Conservation (phyloP, 495 filamentous ascomycete species). For the Xylaria sp. region DNA sequence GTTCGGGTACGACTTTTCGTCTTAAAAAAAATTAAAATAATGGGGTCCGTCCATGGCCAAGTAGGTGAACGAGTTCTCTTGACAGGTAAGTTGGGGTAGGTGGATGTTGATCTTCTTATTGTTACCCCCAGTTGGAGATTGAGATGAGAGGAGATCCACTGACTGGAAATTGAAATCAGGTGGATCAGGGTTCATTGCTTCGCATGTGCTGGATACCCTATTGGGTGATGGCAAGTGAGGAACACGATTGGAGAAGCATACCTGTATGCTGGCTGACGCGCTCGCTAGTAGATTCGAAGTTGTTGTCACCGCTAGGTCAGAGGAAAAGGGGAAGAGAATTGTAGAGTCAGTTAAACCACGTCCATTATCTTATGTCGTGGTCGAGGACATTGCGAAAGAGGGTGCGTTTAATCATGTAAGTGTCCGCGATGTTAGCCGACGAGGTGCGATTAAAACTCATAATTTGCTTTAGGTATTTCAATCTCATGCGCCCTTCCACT, state of each 20-base stretch:
- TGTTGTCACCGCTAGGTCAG: constrained; percentile 45
- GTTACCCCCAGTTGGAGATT: not conserved
- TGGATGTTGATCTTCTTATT: not conserved
- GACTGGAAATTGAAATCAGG: constrained; percentile 31
- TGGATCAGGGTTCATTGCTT: constrained; percentile 51
- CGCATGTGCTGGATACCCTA: constrained; percentile 47
- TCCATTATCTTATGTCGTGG: constrained; percentile 40
- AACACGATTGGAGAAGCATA: not conserved
- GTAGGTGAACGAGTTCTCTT: constrained; percentile 33
- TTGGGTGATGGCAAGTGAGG: constrained; percentile 40
- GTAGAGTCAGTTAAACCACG: constrained; percentile 38
- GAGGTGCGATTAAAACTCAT: not conserved
- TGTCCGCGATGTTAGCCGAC: not conserved
- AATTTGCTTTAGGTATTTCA: constrained; percentile 32
- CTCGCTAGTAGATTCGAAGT: constrained; percentile 39
- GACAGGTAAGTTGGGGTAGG: constrained; percentile 32
- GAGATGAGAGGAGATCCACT: not conserved
- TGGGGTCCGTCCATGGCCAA: not conserved
- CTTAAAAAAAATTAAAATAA: not conserved
- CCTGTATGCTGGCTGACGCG: constrained; percentile 7
- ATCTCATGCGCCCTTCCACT: constrained; percentile 41
- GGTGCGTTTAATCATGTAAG: constrained; percentile 46
- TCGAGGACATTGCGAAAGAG: constrained; percentile 41
- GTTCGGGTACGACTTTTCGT: not conserved
- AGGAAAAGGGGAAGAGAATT: constrained; percentile 46